Conservation (phyloP, 208 protist genomes). For the Leptomonas pyrrhocoris region DNA sequence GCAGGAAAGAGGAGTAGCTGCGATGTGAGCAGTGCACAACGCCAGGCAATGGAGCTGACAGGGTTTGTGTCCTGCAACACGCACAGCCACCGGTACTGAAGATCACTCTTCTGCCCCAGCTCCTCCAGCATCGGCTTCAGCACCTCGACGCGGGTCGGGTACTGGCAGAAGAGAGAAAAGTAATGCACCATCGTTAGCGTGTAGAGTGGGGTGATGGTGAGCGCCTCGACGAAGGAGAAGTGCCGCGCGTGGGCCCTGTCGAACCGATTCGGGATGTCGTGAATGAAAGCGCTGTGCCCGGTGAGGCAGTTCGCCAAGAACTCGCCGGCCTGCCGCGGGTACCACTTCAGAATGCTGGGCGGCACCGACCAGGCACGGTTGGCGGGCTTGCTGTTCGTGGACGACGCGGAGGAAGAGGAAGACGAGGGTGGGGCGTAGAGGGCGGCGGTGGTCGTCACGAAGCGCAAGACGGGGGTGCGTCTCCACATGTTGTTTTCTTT, state of each 20-base stretch:
- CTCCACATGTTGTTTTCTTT: conserved; percentile 5
- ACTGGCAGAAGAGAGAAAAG: conserved; percentile 79
- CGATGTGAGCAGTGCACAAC: conserved; percentile 40
- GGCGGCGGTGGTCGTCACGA: conserved; percentile 2
- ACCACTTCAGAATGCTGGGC: conserved; percentile 40
- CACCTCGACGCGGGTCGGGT: conserved; percentile 46
- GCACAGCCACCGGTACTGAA: conserved; percentile 56
- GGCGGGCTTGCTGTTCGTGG: not conserved
- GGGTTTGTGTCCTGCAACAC: conserved; percentile 49
- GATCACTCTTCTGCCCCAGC: conserved; percentile 49
- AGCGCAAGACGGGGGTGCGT: conserved; percentile 2
- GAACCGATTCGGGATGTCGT: conserved; percentile 72
- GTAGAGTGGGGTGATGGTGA: conserved; percentile 73
- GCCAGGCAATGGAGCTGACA: conserved; percentile 53
- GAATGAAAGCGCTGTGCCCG: conserved; percentile 82
- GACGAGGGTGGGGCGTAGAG: conserved; percentile 11
- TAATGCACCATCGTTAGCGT: conserved; percentile 83
- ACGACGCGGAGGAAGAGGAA: conserved; percentile 14
- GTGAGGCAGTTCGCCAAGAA: conserved; percentile 74
- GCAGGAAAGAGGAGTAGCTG: conserved; percentile 74
- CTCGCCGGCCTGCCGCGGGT: conserved; percentile 63
- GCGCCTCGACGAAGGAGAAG: conserved; percentile 73
- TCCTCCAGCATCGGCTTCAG: conserved; percentile 57
- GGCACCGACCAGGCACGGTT: conserved; percentile 32
- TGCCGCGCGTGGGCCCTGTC: conserved; percentile 69